phyloP scores from a whole-genome alignment of 352 stramenopile genomes.

The Phytophthora foliorum region DNA sequence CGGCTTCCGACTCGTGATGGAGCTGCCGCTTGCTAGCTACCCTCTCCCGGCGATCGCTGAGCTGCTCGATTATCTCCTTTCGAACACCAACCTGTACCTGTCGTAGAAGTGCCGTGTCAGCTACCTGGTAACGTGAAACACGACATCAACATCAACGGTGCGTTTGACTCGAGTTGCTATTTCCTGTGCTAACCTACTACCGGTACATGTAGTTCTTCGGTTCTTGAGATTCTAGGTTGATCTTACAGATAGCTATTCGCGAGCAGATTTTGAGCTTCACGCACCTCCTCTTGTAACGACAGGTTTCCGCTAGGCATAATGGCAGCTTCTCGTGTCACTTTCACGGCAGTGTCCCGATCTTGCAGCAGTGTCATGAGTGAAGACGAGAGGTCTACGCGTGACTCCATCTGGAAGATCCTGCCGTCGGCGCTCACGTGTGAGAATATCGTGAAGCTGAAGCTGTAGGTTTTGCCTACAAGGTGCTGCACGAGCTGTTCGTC shows the following conservation, averaged over 20 bases:
- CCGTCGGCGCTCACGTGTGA: conserved; percentile 46
- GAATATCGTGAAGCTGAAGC: conserved; percentile 50
- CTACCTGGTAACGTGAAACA: conserved; percentile 1
- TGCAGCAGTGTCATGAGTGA: conserved; percentile 46
- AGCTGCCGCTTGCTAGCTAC: conserved; percentile 29
- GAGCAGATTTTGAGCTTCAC: conserved; percentile 47
- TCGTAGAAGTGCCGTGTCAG: neutral
- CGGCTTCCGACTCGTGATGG: conserved; percentile 36
- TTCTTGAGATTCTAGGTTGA: neutral
- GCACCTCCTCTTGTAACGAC: conserved; percentile 36
- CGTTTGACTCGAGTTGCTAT: neutral
- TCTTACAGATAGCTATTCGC: conserved; percentile 48
- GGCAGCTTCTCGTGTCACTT: conserved; percentile 45
- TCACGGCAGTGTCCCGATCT: conserved; percentile 41
- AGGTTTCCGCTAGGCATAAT: conserved; percentile 51
- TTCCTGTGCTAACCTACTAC: neutral
- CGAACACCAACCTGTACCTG: conserved; percentile 33
- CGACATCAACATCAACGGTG: neutral
- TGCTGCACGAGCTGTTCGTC: conserved; percentile 57
- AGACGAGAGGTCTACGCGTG: conserved; percentile 47
- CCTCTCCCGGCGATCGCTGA: conserved; percentile 35
- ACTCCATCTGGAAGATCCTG: conserved; percentile 59
- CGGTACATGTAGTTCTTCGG: too few species aligned
- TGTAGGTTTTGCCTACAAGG: conserved; percentile 58
- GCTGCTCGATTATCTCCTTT: conserved; percentile 40